Base-by-base conservation (phyloP, 257 asterid genomes). In the Perilla frutescens region DNA sequence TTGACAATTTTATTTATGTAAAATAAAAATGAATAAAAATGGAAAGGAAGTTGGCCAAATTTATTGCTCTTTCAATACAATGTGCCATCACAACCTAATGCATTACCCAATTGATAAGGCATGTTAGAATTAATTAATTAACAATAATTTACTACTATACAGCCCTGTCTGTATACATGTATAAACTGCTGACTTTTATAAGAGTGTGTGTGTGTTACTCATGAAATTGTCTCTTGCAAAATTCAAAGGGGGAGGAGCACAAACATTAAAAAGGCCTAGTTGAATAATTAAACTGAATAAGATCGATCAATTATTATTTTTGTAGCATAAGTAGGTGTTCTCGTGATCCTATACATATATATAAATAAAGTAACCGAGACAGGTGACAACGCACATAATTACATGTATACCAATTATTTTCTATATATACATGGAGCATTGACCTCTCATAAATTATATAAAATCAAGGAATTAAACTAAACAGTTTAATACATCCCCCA, bases 181-280 rank as follows among this genome's bases (percentile, higher is more conserved):
- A 14, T 41, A n/a, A 68, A 49, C 63, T 68, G 82, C 26, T 20
- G 26, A 79, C 79, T 73, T 72, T 26, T 55, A 65, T 62, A 69
- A 57, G 48, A 69, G 62, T 39, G 39, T 53, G 8, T 51, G 6
- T 3, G 51, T 48, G 26, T 20, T 20, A 8, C 9, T 65, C 5
- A 51, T 58, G 59, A 74, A 69, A 53, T 34, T 66, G 84, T 60
- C 75, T 44, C 72, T 80, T 76, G 65, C 71, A 65, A 40, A 50
- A 29, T 75, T 66, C 77, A 15, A 66, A 80, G 56, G 67, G 63
- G 39, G 39, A 47, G 48, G 14, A 56, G 2, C 45, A 45, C 37
- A 10, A 36, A 10, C 32, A 70, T 56, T 68, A 70, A 32, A 70
- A 26, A 70, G 34, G 13, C 44, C 7, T 36, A 59, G 7, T 44